These are phyloP conservation scores for Priceomyces fermenticarens DNA, from an alignment of 805 yeast genomes.

Conservation along the genomic window DNA sequence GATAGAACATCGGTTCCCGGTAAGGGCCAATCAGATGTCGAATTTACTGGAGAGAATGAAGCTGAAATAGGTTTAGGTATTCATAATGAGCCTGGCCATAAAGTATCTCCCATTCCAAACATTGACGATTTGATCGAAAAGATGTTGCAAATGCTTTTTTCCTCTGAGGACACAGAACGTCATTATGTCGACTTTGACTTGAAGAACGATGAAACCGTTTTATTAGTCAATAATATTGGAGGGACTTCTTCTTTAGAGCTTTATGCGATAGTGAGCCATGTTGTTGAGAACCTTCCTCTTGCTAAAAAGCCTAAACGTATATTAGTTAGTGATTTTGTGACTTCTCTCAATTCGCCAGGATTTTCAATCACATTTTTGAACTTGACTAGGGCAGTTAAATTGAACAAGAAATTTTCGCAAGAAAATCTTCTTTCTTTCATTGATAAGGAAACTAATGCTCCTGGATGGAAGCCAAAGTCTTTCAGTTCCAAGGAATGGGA, in stretches of 20 bases:
- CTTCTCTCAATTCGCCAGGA: constrained; percentile 91
- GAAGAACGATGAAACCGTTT: constrained; percentile 59
- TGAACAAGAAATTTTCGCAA: constrained; percentile 23
- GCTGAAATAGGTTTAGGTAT: constrained; percentile 95
- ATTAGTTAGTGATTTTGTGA: constrained; percentile 75
- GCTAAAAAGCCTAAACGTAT: constrained; percentile 65
- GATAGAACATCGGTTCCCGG: constrained; percentile 93
- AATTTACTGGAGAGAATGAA: constrained; percentile 53
- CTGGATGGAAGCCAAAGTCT: constrained; percentile 69
- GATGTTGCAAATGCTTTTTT: constrained; percentile 61
- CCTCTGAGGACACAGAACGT: constrained; percentile 68
- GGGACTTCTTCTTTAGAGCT: constrained; percentile 83
- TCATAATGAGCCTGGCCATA: constrained; percentile 87
- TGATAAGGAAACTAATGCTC: constrained; percentile 73
- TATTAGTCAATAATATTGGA: constrained; percentile 83
- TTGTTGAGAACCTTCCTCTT: constrained; percentile 49
- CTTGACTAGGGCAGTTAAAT: constrained; percentile 46
- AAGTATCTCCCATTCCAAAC: constrained; percentile 64
- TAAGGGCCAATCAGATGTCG: constrained; percentile 41
- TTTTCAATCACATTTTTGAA: constrained; percentile 82
- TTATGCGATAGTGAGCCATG: constrained; percentile 64
- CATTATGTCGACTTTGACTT: constrained; percentile 68
- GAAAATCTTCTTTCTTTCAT: constrained; percentile 46
- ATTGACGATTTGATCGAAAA: constrained; percentile 56
- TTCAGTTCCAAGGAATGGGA: constrained; percentile 29